Base-by-base conservation (phyloP, 305 asterid species). In the Solanum hybrid region DNA sequence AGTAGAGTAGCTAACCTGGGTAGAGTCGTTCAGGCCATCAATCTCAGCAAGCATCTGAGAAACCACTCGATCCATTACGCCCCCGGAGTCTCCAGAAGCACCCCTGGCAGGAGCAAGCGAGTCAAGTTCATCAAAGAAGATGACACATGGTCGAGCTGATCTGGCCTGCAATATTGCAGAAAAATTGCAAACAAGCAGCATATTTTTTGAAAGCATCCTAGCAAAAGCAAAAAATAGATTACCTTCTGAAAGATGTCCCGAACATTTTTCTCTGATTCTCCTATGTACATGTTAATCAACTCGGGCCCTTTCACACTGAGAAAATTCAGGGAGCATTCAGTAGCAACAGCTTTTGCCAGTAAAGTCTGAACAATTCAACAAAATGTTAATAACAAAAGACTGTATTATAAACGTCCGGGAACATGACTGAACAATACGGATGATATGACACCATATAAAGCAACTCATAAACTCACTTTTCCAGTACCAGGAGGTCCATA, bases 41-140 rank as follows among this genome's bases (percentile, higher is more conserved):
- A 97, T 96, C 93, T 96, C 98, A 72, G 99, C 99, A 90, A 97
- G 99, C 99, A 97, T 96, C 99, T 97, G 99, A 92, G 99, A 97
- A 91, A 97, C 99, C 68, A 96, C 99, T 85, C 99, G 94, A 93
- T 97, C 99, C 99, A 96, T 96, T 41, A 97, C 99, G 72, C 98
- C 99, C 57, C 99, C 99, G 73, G 99, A 97, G 94, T 97, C 99
- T 86, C 99, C 99, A 92, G 99, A 95, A 89, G 97, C 99, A 65
- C 99, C 99, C 91, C 99, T 95, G 89, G 99, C 98, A 36, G 99
- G 99, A 91, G 99, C 99, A 92, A 97, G 99, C 5, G 99, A 97
- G 91, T 97, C 99, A 24, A 97, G 99, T 91, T 97, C 99, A 89
- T 97, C 99, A 51, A 97, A 97, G 94, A 97, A 97, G 91, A 97